Percentiles rank a stretch among this genome's conserved stretches.
phyloP scores from a whole-genome alignment of 306 rosid genomes.

The Acacia crassicarpa region DNA sequence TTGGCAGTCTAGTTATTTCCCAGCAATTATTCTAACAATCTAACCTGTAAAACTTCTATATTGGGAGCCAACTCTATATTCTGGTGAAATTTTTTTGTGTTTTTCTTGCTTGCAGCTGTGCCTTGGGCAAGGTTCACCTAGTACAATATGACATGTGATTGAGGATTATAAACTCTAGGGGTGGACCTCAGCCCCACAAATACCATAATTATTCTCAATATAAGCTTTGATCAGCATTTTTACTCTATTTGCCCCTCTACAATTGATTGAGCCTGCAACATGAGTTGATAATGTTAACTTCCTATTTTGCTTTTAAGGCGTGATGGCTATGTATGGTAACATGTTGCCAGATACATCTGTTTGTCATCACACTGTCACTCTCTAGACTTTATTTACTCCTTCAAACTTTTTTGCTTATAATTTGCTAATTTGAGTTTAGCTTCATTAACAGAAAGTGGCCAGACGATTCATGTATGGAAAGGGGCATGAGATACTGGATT shows the following conservation, averaged over 20 bases:
- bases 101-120: background rate
- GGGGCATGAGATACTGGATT: conserved; percentile 48
- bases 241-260: background rate
- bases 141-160: background rate
- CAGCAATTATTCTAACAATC: background rate
- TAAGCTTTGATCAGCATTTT: background rate
- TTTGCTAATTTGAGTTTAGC: conserved; percentile 33
- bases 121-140: background rate
- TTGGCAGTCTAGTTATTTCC: background rate
- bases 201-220: background rate
- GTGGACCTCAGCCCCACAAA: background rate
- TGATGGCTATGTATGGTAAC: background rate
- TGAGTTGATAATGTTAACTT: background rate
- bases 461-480: conserved; percentile 71
- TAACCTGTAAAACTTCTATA: background rate
- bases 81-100: background rate
- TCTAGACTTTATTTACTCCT: background rate
- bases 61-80: conserved; percentile 5
- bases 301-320: background rate
- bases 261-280: background rate
- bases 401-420: conserved; percentile 19
- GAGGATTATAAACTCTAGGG: background rate
- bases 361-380: background rate
- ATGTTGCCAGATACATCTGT: background rate
- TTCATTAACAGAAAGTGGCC: conserved; percentile 61